Conservation (phyloP, 2,329 filamentous ascomycete genomes). For the Aspergillus calidoustus region DNA sequence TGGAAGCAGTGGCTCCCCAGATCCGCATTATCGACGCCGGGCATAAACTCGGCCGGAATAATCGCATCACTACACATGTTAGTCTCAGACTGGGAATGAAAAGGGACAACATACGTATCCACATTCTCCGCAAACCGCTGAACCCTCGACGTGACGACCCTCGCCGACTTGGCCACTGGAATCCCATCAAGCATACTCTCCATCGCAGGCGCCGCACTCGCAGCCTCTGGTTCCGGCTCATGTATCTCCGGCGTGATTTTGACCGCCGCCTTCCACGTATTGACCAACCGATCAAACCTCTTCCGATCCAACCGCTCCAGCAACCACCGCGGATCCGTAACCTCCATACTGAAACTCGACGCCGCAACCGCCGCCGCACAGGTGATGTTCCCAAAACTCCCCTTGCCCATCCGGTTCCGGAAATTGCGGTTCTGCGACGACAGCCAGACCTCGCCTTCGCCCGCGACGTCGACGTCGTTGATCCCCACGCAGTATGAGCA, state of each 20-base stretch:
- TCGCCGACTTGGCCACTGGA: background rate
- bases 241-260: background rate
- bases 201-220: background rate
- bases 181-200: background rate
- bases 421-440: conserved; percentile 9
- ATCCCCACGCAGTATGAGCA: background rate
- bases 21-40: background rate
- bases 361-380: background rate
- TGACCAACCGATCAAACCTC: background rate
- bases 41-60: conserved; percentile 1
- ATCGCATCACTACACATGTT: background rate
- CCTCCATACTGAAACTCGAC: background rate
- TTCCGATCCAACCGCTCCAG: background rate
- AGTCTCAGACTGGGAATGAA: background rate
- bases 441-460: conserved; percentile 2
- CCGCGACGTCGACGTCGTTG: background rate
- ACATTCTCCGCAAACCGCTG: background rate
- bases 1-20: conserved; percentile 3
- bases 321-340: background rate
- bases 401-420: conserved; percentile 3
- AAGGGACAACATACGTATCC: background rate
- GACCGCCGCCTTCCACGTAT: background rate
- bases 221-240: background rate
- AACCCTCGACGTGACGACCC: background rate
- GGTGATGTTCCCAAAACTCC: background rate